A percentile compares a stretch with the other conserved stretches of the same genome.
Evolutionary conservation across 148 eudicot genomes (phyloP).

Genomic region (Silene latifolia): DNA sequence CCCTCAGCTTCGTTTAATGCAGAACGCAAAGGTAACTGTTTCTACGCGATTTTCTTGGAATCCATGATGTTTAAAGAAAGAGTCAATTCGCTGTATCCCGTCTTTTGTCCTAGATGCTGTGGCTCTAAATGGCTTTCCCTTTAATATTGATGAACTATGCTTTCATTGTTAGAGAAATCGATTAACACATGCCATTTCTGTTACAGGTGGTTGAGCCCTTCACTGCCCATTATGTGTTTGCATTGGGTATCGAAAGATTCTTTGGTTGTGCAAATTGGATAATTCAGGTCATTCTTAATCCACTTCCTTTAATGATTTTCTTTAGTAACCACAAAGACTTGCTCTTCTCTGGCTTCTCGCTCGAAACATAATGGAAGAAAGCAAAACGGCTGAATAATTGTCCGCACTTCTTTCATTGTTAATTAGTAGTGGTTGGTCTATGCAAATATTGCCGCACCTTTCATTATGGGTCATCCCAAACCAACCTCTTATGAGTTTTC

Average conservation of each 20-base stretch:
- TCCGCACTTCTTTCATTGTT: not conserved
- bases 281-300: conserved; percentile 44
- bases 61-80: not conserved
- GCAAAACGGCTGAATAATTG: too few relatives aligned
- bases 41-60: not conserved
- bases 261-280: conserved; percentile 83
- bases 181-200: not conserved
- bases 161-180: too few relatives aligned
- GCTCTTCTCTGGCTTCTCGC: too few relatives aligned
- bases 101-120: too few relatives aligned
- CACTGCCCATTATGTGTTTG: conserved; percentile 82
- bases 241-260: conserved; percentile 76
- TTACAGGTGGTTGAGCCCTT: conserved; percentile 83
- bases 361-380: too few relatives aligned
- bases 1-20: conserved; percentile 81
- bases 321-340: too few relatives aligned
- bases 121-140: too few relatives aligned
- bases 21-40: conserved; percentile 62
- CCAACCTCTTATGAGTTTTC: too few relatives aligned
- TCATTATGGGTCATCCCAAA: too few relatives aligned
- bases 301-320: not conserved
- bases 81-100: not conserved
- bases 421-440: too few relatives aligned
- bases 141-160: too few relatives aligned
- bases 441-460: too few relatives aligned